Evolutionary conservation across 768 basidiomycete species (phyloP).

Genomic region (Naganishia randhawae): DNA sequence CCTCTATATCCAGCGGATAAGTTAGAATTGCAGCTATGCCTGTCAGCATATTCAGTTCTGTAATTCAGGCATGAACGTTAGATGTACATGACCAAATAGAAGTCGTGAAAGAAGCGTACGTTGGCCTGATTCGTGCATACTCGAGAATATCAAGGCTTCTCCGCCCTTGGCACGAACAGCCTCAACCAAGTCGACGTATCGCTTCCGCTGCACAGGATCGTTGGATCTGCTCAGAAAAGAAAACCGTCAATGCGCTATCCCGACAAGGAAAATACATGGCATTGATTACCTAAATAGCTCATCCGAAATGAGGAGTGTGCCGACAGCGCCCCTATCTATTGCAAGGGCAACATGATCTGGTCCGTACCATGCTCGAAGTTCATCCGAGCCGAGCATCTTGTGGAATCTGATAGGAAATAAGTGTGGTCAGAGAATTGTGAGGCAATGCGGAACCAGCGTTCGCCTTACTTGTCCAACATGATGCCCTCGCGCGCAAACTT

Average conservation of each 20-base stretch:
- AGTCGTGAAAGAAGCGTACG: conserved; percentile 58
- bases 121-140: conserved; percentile 99
- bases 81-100: background rate
- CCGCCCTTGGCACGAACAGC: conserved; percentile 80
- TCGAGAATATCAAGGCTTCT: conserved; percentile 94
- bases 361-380: conserved; percentile 97
- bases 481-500: conserved; percentile 94
- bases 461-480: conserved; percentile 72
- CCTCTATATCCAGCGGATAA: conserved; percentile 90
- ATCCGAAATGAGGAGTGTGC: conserved; percentile 90
- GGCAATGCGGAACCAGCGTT: background rate
- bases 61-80: background rate
- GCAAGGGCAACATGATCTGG: conserved; percentile 89
- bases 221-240: conserved; percentile 60
- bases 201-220: conserved; percentile 70
- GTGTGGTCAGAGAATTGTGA: background rate
- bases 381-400: conserved; percentile 92
- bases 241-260: no score
- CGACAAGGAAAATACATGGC: background rate
- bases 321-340: conserved; percentile 86
- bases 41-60: conserved; percentile 92
- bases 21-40: conserved; percentile 94
- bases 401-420: conserved; percentile 65
- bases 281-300: conserved; percentile 74
- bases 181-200: conserved; percentile 83